Percentiles rank a stretch among this genome's conserved stretches.
Evolutionary conservation across 768 basidiomycete genomes (phyloP).

Genomic region (Psilocybe cubensis): DNA sequence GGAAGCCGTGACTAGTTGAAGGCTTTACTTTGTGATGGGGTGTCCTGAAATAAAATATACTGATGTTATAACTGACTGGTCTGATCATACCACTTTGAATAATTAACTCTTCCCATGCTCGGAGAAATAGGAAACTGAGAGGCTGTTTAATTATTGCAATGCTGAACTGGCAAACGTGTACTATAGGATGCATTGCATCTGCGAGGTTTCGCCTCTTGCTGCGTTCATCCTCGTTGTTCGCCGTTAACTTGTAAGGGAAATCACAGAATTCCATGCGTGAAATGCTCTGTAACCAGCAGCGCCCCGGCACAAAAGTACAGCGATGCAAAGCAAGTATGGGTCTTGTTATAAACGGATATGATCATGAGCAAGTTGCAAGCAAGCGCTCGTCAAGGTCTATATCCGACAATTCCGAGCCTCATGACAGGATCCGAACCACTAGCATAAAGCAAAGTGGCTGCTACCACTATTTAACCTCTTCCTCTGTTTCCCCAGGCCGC

Average conservation of each 20-base stretch:
- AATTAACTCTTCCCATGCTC: background rate
- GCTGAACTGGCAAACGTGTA: too few relatives aligned
- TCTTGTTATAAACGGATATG: background rate
- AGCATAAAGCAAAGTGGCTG: background rate
- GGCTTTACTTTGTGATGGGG: background rate
- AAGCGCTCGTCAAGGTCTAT: conserved; percentile 1
- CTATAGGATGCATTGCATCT: background rate
- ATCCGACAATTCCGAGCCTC: conserved; percentile 3
- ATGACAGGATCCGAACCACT: background rate
- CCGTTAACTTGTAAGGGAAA: too few relatives aligned
- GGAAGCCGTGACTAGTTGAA: conserved; percentile 6
- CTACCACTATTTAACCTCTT: background rate
- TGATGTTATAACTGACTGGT: background rate
- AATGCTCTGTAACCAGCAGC: background rate
- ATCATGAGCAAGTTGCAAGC: background rate
- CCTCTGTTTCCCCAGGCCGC: background rate
- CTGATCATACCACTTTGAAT: background rate
- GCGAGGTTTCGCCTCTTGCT: background rate
- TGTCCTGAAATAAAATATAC: background rate
- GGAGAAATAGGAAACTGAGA: too few relatives aligned
- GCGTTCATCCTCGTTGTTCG: too few relatives aligned
- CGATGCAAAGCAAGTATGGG: background rate
- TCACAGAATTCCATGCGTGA: too few relatives aligned
- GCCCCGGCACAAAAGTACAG: background rate
- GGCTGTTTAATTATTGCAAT: too few relatives aligned